These are phyloP conservation scores for Calonectria henricotiae DNA, from an alignment of 2,329 filamentous ascomycete genomes.

Conservation along the genomic window DNA sequence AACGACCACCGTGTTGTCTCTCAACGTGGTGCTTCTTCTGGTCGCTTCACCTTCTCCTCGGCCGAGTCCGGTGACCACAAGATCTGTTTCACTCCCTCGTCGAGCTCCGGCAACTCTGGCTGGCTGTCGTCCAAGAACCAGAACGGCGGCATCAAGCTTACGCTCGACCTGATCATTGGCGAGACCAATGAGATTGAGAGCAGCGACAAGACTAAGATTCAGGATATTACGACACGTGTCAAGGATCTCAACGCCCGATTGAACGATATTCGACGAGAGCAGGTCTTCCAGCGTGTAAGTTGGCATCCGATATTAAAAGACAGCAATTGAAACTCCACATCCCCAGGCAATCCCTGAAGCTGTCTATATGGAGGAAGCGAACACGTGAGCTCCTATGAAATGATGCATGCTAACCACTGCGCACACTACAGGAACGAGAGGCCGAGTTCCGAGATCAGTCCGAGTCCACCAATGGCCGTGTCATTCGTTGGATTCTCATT, in stretches of 20 bases:
- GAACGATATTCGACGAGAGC: conserved; percentile 91
- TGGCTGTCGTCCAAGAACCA: conserved; percentile 80
- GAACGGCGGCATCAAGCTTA: conserved; percentile 86
- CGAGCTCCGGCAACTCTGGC: conserved; percentile 77
- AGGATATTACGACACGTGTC: conserved; percentile 90
- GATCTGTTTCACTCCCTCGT: conserved; percentile 92
- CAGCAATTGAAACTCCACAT: neutral
- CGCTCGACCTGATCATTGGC: conserved; percentile 92
- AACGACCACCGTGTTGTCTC: conserved; percentile 97
- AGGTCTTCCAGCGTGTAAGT: conserved; percentile 93
- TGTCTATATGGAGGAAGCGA: neutral
- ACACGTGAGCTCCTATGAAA: neutral
- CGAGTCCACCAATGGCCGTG: conserved; percentile 91
- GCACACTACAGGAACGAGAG: conserved; percentile 83
- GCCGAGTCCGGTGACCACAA: conserved; percentile 96
- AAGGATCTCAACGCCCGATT: conserved; percentile 90
- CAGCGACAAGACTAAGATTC: conserved; percentile 92
- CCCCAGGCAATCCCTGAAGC: neutral
- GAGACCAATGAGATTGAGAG: conserved; percentile 95
- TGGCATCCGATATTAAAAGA: neutral
- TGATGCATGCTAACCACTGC: conserved; percentile 33
- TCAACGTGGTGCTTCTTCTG: conserved; percentile 82
- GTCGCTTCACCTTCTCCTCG: conserved; percentile 96
- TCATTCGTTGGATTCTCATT: conserved; percentile 94
- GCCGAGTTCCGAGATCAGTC: conserved; percentile 99